Base-by-base conservation (phyloP, 257 asterid species). In the Primulina tabacum region DNA sequence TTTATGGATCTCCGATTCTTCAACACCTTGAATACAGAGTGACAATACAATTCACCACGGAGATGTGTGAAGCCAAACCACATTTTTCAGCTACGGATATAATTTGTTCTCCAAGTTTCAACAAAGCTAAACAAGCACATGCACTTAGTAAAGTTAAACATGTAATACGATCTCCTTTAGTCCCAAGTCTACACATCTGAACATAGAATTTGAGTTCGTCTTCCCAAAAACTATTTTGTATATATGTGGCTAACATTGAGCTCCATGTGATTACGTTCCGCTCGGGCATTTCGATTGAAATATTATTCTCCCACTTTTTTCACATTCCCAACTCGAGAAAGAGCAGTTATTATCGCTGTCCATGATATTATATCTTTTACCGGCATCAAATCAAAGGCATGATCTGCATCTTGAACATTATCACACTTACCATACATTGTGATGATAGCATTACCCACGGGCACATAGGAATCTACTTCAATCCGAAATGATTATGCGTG, bases 21-120 rank as follows among this genome's bases (percentile, higher is more conserved):
- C 81, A 72, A 28, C 29, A 28, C 59, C 75, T 72, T 38, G 77
- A 70, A 64, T 77, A 77, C 81, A 77, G 53, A 43, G 75, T 74
- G 12, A 77, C 67, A 40, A 72, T 55, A 62, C 77, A 72, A 20
- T 67, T 77, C 12, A 59, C 43, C 43, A 72, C 71, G 34, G 67
- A 60, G 60, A 30, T 68, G 63, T 68, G 63, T 16, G 71, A 62
- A 63, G 5, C 58, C 17, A 68, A 72, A 32, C 77, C 81, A 50
- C 38, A 20, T 20, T 68, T 68, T 68, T 53, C 64, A 68, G 53
- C 72, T 53, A 17, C 50, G 10, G 68, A 60, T 7, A 71, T 8
- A 35, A 71, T 24, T 29, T 71, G 62, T 60, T 71, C 62, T n/a
- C 75, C 75, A 26, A 60, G 75, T 28, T 33, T 71, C 60, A 61